Percentiles rank a stretch among this genome's conserved stretches.
phyloP scores from a whole-genome alignment of 2,329 filamentous ascomycete species.

The Trichoderma koningiopsis region DNA sequence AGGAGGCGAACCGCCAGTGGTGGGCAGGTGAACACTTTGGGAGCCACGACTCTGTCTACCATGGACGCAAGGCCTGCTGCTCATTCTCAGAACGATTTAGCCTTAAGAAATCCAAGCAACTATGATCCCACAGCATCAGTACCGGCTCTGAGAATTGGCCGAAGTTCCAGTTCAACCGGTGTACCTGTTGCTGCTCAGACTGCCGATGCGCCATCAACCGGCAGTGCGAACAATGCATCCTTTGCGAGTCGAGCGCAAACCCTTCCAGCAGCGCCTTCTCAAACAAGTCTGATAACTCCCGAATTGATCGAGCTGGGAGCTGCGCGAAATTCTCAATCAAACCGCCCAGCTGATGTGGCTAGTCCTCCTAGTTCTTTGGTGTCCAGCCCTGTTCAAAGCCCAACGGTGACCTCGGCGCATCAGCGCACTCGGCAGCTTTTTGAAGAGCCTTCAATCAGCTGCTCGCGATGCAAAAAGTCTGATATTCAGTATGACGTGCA shows the following conservation, averaged over 20 bases:
- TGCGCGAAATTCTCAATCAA: conserved; percentile 32
- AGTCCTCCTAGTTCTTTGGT: conserved; percentile 33
- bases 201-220: conserved; percentile 29
- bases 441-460: conserved; percentile 72
- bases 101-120: conserved; percentile 45
- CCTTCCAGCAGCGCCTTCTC: conserved; percentile 23
- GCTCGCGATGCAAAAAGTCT: conserved; percentile 67
- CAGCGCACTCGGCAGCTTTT: conserved; percentile 55
- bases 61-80: conserved; percentile 53
- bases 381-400: conserved; percentile 39
- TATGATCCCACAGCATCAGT: conserved; percentile 45
- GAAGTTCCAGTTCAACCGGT: conserved; percentile 46
- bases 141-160: conserved; percentile 37
- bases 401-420: conserved; percentile 38
- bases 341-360: conserved; percentile 45
- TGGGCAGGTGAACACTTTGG: conserved; percentile 54
- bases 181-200: conserved; percentile 34
- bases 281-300: neutral
- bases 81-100: conserved; percentile 68
- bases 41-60: conserved; percentile 47
- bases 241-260: conserved; percentile 44
- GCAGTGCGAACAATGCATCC: conserved; percentile 35
- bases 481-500: conserved; percentile 86
- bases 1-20: conserved; percentile 57
- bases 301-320: conserved; percentile 29